Evolutionary conservation across 2,329 filamentous ascomycete species (phyloP).

Genomic region (Hymenoscyphus linearis): DNA sequence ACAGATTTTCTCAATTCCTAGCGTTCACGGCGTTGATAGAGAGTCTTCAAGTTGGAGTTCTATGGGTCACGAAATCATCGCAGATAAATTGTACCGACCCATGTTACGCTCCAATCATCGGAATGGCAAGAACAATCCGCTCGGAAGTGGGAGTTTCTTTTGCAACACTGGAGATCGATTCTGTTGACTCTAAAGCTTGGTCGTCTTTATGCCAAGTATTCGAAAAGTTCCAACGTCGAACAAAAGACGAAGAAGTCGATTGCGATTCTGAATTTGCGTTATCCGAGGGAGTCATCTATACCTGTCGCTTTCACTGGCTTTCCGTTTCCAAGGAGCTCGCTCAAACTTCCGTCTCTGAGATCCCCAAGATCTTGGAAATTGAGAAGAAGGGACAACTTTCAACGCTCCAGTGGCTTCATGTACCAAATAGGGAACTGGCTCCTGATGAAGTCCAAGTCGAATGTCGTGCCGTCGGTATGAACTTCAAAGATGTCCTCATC

Average conservation of each 20-base stretch:
- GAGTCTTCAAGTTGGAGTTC: slow-evolving; percentile 5
- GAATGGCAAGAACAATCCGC: slow-evolving; percentile 19
- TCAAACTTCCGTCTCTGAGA: neutral
- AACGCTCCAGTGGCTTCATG: slow-evolving; percentile 14
- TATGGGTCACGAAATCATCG: slow-evolving; percentile 21
- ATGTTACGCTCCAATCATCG: slow-evolving; percentile 14
- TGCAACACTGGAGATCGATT: slow-evolving; percentile 24
- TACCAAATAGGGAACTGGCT: neutral
- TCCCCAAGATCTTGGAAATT: slow-evolving; percentile 12
- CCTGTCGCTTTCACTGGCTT: neutral
- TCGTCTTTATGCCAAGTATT: slow-evolving; percentile 1
- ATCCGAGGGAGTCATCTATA: neutral
- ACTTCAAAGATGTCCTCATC: slow-evolving; percentile 24
- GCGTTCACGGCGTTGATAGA: slow-evolving; percentile 3
- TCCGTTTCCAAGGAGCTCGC: slow-evolving; percentile 9
- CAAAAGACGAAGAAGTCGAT: slow-evolving; percentile 1
- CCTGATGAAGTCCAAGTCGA: slow-evolving; percentile 12
- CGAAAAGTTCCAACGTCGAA: slow-evolving; percentile 9
- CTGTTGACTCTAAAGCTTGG: slow-evolving; percentile 1
- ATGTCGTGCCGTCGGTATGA: slow-evolving; percentile 9
- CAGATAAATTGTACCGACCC: slow-evolving; percentile 24
- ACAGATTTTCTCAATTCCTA: slow-evolving; percentile 12
- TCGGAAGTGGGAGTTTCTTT: slow-evolving; percentile 18
- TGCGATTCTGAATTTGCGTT: neutral
- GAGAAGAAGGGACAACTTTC: slow-evolving; percentile 14